Conservation (phyloP, 495 filamentous ascomycete species). For the Talaromyces wortmannii region DNA sequence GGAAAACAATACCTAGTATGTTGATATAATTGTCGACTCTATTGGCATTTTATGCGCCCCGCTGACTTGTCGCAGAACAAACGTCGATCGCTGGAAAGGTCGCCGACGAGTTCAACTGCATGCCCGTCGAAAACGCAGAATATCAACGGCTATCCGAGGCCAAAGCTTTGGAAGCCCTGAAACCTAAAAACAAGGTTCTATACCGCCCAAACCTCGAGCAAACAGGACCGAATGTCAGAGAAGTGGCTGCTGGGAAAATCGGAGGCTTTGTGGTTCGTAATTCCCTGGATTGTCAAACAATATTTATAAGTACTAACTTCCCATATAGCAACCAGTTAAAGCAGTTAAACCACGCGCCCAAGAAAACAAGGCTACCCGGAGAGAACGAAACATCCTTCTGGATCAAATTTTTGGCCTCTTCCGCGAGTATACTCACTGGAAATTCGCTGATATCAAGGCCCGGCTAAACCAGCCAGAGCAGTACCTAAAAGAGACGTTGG, state of each 20-base stretch:
- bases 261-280: conserved; percentile 37
- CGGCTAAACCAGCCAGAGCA: conserved; percentile 78
- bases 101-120: conserved; percentile 69
- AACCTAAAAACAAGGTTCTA: conserved; percentile 47
- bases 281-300: neutral
- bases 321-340: conserved; percentile 27
- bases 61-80: conserved; percentile 54
- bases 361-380: conserved; percentile 78
- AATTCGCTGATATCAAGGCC: conserved; percentile 71
- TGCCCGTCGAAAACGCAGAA: conserved; percentile 69
- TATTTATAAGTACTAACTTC: no score
- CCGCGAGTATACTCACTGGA: conserved; percentile 79
- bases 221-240: conserved; percentile 20
- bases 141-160: conserved; percentile 54
- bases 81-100: conserved; percentile 69
- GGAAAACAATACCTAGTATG: conserved; percentile 78
- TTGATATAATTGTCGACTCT: neutral
- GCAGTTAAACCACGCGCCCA: conserved; percentile 38
- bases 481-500: conserved; percentile 78
- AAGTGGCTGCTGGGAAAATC: conserved; percentile 28
- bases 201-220: conserved; percentile 30
- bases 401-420: conserved; percentile 78
- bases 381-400: conserved; percentile 78
- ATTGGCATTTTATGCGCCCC: neutral
- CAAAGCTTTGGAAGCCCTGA: conserved; percentile 54